Evolutionary conservation across 164 flowering plant genomes (phyloP), one percentile per base, ranked within the genome.

Genomic region (Nymphaea colorata): DNA sequence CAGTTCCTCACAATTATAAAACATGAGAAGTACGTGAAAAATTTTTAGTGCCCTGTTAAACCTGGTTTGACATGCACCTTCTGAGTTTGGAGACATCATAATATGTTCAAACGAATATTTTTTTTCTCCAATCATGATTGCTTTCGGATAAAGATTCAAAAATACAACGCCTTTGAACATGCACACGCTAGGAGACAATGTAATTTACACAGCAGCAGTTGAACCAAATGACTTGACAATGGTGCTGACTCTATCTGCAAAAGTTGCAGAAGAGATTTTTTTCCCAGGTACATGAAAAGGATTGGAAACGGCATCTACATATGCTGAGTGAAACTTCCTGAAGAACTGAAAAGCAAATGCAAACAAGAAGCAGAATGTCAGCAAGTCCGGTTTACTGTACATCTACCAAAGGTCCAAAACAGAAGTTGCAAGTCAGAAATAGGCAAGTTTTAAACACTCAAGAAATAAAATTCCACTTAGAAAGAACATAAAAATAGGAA

Each of bases 241-340:
- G 73, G 76, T 76, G 70, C 87, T 87, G 47, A 95, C 99, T 17
- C 87, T 85, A 68, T 85, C 90, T 16, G 93, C 97, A 76, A 90
- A 95, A 45, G 80, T 82, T 69, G 67, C 87, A 67, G 98, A 94
- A 43, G 89, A 86, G 62, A 94, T 94, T 73, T 94, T 94, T 77
- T 91, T 94, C 66, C 99, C 99, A 1, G 99, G 97, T 17, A 90
- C 88, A 44, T 94, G 98, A 80, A 94, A 94, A 42, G 99, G 98
- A 73, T 94, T 94, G 64, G 98, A 91, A 69, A 94, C 98, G 41
- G 99, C 98, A 87, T 94, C 98, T 51, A 87, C 94, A 65, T 90
- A 91, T 36, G 96, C 98, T 18, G 94, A 80, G 75, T 95, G 99
- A 80, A 92, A 92, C 80, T 83, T 86, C 83, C 94, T 78, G 85